Conservation (phyloP, 768 basidiomycete species). For the Pleurotus ostreatus region DNA sequence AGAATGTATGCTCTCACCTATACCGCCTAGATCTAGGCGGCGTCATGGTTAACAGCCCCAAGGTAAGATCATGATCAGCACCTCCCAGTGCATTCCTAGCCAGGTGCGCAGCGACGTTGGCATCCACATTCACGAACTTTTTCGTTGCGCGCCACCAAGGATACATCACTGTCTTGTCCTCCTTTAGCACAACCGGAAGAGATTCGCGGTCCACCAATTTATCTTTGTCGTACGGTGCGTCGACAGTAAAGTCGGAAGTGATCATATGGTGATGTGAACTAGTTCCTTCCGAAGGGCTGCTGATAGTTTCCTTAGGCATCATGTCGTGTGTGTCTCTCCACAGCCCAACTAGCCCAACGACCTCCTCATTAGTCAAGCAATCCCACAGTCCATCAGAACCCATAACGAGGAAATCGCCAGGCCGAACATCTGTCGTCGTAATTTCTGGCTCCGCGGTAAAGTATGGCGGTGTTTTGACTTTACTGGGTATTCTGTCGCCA, state of each 20-base stretch:
- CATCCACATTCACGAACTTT: slow-evolving; percentile 34
- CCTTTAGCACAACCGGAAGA: slow-evolving; percentile 25
- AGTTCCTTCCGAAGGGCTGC: neutral
- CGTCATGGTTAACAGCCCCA: slow-evolving; percentile 33
- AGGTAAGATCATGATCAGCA: slow-evolving; percentile 36
- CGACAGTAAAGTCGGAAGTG: neutral
- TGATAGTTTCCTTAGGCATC: neutral
- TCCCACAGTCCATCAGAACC: slow-evolving; percentile 58
- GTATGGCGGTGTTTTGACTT: slow-evolving; percentile 48
- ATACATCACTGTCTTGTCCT: slow-evolving; percentile 31
- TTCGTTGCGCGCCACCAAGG: slow-evolving; percentile 31
- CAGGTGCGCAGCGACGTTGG: slow-evolving; percentile 45
- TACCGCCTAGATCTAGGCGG: slow-evolving; percentile 32
- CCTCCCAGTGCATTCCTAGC: slow-evolving; percentile 53
- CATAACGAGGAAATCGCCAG: slow-evolving; percentile 54
- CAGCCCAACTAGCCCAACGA: slow-evolving; percentile 44
- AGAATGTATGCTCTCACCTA: slow-evolving; percentile 23
- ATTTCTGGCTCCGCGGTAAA: slow-evolving; percentile 53
- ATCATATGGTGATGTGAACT: slow-evolving; percentile 1
- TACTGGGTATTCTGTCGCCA: slow-evolving; percentile 24
- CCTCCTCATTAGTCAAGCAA: slow-evolving; percentile 47
- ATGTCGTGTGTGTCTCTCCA: slow-evolving; percentile 18
- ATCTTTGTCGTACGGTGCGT: neutral
- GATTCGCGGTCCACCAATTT: slow-evolving; percentile 15
- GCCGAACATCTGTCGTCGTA: slow-evolving; percentile 33